These are phyloP conservation scores for Helotiales sp. DNA, from an alignment of 2,329 filamentous ascomycete species.

Conservation along the genomic window DNA sequence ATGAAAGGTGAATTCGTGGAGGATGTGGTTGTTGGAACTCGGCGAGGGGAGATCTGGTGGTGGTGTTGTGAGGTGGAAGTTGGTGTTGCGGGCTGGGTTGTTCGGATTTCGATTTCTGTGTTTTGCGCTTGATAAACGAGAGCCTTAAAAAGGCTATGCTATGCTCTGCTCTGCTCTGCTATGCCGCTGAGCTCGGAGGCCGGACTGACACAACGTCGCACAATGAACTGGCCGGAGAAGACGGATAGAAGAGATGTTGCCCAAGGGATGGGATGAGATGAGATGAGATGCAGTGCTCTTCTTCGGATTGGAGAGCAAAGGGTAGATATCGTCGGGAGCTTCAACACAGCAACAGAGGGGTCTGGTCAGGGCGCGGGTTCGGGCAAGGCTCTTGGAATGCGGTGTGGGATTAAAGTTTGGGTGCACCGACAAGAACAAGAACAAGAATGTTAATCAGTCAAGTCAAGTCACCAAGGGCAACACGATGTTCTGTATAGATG, in stretches of 20 bases:
- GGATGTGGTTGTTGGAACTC: conserved; percentile 17
- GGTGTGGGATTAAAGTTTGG: conserved; percentile 18
- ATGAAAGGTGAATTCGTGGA: conserved; percentile 6
- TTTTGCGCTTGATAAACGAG: conserved; percentile 32
- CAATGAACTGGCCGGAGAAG: background rate
- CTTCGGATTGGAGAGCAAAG: background rate
- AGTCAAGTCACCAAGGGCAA: conserved; percentile 11
- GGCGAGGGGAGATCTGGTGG: background rate
- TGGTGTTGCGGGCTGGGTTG: conserved; percentile 26
- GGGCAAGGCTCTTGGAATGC: conserved; percentile 18
- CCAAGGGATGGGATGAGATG: background rate
- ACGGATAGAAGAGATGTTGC: background rate
- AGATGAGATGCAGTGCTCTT: conserved; percentile 2
- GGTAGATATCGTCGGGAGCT: conserved; percentile 11
- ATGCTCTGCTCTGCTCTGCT: conserved; percentile 2
- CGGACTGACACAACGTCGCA: conserved; percentile 7
- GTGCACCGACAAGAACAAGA: conserved; percentile 19
- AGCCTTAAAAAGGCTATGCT: conserved; percentile 20
- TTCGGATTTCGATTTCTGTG: conserved; percentile 30
- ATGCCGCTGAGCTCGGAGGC: background rate
- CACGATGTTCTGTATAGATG: background rate
- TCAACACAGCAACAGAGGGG: background rate
- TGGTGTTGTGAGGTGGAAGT: background rate
- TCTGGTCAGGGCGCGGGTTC: conserved; percentile 4
- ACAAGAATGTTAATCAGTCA: conserved; percentile 15